Conservation (phyloP, 73 alveolate genomes). For the Effrenium voratum region DNA sequence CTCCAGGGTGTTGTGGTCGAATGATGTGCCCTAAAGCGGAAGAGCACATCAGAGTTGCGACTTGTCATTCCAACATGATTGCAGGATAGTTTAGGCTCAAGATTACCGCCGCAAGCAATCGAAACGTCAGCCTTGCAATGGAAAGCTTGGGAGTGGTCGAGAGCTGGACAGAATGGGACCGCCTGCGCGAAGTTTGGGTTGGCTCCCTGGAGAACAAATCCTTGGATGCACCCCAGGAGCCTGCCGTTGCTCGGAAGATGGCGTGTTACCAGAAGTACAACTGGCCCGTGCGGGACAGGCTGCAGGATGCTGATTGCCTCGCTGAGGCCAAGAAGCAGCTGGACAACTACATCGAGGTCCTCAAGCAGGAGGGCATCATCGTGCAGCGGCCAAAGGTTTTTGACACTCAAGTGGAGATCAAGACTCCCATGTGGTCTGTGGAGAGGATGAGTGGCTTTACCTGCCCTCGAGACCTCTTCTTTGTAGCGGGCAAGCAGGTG, state of each 20-base stretch:
- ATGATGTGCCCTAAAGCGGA: no score
- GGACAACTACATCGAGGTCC: background rate
- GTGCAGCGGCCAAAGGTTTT: background rate
- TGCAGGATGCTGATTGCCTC: background rate
- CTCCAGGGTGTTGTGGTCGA: background rate
- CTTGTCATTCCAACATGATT: no score
- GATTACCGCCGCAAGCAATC: no score
- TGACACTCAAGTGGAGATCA: background rate
- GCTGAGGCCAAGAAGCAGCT: conserved; percentile 1
- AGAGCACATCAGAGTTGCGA: no score
- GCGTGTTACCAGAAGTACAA: conserved; percentile 16
- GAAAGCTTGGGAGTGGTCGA: conserved; percentile 8
- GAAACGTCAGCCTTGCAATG: no score
- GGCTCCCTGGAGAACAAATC: background rate
- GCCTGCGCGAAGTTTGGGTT: conserved; percentile 8
- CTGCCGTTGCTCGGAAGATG: background rate
- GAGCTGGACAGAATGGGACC: conserved; percentile 28
- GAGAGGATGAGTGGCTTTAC: conserved; percentile 30
- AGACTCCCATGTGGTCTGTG: conserved; percentile 7
- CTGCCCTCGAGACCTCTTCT: conserved; percentile 13
- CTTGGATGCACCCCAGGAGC: background rate
- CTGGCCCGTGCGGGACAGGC: background rate
- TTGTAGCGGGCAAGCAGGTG: conserved; percentile 29
- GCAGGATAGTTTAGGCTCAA: no score
- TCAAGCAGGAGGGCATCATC: conserved; percentile 30